A percentile compares a stretch with the other conserved stretches of the same genome.
Conservation (phyloP, 2,329 filamentous ascomycete species). For the Macrophomina pseudophaseolina region DNA sequence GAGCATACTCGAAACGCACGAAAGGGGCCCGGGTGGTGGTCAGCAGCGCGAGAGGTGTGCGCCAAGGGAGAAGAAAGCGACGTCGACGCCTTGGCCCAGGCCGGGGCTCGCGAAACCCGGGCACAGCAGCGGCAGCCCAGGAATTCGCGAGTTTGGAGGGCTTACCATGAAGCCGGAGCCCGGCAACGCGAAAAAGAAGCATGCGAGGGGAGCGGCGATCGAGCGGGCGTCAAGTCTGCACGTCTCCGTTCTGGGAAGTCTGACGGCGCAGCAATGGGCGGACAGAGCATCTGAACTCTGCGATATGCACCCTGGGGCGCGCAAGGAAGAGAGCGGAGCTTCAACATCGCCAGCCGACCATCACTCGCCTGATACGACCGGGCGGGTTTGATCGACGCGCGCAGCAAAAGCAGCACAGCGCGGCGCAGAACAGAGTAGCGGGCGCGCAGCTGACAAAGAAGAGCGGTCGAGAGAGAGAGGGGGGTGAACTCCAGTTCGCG, state of each 20-base stretch:
- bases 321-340: neutral
- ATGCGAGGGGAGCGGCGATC: constrained; percentile 12
- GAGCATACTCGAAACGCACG: neutral
- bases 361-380: neutral
- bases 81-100: constrained; percentile 2
- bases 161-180: constrained; percentile 15
- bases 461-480: constrained; percentile 14
- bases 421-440: neutral
- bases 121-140: constrained; percentile 12
- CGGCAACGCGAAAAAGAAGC: constrained; percentile 20
- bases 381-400: constrained; percentile 17
- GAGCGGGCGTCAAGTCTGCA: constrained; percentile 4
- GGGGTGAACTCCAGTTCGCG: neutral
- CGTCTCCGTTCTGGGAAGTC: constrained; percentile 4
- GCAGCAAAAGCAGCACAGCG: neutral
- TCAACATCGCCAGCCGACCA: neutral
- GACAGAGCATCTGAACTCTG: constrained; percentile 4
- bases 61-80: neutral
- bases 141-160: neutral
- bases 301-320: neutral
- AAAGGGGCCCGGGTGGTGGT: constrained; percentile 8
- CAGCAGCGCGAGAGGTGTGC: constrained; percentile 1
- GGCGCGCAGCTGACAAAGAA: constrained; percentile 21
- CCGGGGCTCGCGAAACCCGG: constrained; percentile 3
- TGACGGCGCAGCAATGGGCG: neutral